phyloP scores from a whole-genome alignment of 1,284 basidiomycete genomes.

The Pseudozyma hubeiensis region DNA sequence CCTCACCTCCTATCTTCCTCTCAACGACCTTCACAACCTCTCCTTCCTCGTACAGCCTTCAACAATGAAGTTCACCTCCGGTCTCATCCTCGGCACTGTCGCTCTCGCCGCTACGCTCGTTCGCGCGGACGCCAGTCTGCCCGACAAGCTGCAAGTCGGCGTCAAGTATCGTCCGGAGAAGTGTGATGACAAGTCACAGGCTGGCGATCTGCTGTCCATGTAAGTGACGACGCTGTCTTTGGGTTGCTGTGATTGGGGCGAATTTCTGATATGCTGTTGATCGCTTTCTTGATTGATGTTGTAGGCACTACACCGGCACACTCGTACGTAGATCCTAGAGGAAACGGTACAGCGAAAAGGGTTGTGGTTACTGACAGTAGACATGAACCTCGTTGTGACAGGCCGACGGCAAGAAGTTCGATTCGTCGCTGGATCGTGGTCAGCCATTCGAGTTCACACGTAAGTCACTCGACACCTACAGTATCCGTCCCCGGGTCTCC shows the following conservation, averaged over 20 bases:
- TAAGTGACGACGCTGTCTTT: constrained; percentile 15
- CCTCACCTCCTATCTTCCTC: not conserved
- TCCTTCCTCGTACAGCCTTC: not conserved
- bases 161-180: constrained; percentile 72
- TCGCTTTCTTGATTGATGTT: too few species aligned
- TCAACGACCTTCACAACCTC: constrained; percentile 24
- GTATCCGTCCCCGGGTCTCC: too few species aligned
- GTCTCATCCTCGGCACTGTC: constrained; percentile 9
- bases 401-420: constrained; percentile 81
- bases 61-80: constrained; percentile 22
- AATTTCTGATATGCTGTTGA: constrained; percentile 2
- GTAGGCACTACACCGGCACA: constrained; percentile 76
- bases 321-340: constrained; percentile 55
- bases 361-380: not conserved
- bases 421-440: constrained; percentile 77
- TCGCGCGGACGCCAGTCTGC: constrained; percentile 31
- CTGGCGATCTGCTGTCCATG: constrained; percentile 78
- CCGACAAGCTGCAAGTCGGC: constrained; percentile 60
- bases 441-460: constrained; percentile 73
- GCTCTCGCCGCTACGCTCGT: constrained; percentile 41
- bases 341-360: too few species aligned
- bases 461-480: constrained; percentile 13
- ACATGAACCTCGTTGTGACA: not conserved
- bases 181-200: constrained; percentile 75
- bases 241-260: not conserved